Base-by-base conservation (phyloP, 306 rosid genomes). In the Citrullus colocynthis region DNA sequence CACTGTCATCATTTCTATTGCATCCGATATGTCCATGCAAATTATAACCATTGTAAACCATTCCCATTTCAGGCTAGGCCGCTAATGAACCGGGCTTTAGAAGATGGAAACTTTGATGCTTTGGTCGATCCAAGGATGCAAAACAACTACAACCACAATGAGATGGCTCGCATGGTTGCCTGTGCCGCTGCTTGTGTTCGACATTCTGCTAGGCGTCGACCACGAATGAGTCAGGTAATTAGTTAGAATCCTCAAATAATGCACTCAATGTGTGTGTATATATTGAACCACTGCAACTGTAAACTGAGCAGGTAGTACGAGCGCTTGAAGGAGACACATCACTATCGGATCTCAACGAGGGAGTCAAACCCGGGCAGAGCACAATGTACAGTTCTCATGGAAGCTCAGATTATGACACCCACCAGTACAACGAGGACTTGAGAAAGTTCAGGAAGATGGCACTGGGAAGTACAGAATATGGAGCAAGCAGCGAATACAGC, bases 321-420 rank as follows among this genome's bases (percentile, higher is more conserved):
- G 96, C 98, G 13, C 81, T 96, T n/a, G 99, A 96, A 87, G 99
- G 99, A 20, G 99, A 92, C 2, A 87, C 90, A 12, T 89, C 99
- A 55, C 89, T 92, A 0, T 83, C 96, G 9, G 98, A 96, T 84
- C 93, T 96, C 6, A 96, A 89, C 5, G 97, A 96, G 72, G 97
- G 97, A 78, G 69, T 89, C 52, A 82, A 78, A 70, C 97, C 96
- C 3, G 98, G 97, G 74, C 96, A 88, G 70, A 83, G 93, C 85
- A 85, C 82, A 6, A 52, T 80, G 16, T 95, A 90, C 83, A 91
- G 96, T 30, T 72, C 77, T 28, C 5, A 72, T 52, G 97, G 84
- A 80, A 95, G 99, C 87, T 89, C 99, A 2, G 98, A 96, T 80
- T 96, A 87, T 21, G 99, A 92, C 79, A 89, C 97, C 5, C 55